phyloP scores from a whole-genome alignment of 805 yeast genomes.

The Lipomyces orientalis region DNA sequence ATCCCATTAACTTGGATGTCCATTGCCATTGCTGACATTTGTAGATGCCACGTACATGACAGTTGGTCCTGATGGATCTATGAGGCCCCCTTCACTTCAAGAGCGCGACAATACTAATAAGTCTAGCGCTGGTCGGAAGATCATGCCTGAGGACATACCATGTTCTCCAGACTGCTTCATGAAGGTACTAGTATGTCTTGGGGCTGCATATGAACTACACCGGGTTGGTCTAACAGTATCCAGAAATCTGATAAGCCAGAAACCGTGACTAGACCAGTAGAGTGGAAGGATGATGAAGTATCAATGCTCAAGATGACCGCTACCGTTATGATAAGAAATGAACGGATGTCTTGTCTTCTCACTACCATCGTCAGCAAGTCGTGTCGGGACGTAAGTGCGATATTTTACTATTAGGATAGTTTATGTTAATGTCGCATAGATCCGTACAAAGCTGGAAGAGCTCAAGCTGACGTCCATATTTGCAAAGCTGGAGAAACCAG shows the following conservation, averaged over 20 bases:
- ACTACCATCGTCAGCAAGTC: conserved; percentile 23
- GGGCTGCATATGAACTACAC: not conserved
- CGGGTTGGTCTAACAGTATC: not conserved
- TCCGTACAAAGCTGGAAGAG: conserved; percentile 19
- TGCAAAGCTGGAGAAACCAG: not conserved
- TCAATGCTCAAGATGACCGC: conserved; percentile 30
- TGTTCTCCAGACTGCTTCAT: conserved; percentile 28
- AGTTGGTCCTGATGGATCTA: conserved; percentile 15
- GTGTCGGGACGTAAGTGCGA: conserved; percentile 24
- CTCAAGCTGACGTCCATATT: conserved; percentile 15
- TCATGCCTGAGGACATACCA: conserved; percentile 25
- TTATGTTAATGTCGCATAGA: conserved; percentile 8
- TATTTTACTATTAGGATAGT: not conserved
- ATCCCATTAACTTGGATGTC: not conserved
- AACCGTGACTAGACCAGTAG: not conserved
- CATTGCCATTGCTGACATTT: not conserved
- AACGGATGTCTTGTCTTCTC: conserved; percentile 28
- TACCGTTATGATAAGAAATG: conserved; percentile 22
- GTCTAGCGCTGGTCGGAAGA: conserved; percentile 18
- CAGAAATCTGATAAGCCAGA: conserved; percentile 1
- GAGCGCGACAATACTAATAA: conserved; percentile 14
- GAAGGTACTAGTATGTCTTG: conserved; percentile 13
- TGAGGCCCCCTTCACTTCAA: conserved; percentile 15
- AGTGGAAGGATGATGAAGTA: conserved; percentile 32
- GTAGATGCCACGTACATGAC: conserved; percentile 22